phyloP scores from a whole-genome alignment of 176 grass and related monocot species.

The Oryza meridionalis region DNA sequence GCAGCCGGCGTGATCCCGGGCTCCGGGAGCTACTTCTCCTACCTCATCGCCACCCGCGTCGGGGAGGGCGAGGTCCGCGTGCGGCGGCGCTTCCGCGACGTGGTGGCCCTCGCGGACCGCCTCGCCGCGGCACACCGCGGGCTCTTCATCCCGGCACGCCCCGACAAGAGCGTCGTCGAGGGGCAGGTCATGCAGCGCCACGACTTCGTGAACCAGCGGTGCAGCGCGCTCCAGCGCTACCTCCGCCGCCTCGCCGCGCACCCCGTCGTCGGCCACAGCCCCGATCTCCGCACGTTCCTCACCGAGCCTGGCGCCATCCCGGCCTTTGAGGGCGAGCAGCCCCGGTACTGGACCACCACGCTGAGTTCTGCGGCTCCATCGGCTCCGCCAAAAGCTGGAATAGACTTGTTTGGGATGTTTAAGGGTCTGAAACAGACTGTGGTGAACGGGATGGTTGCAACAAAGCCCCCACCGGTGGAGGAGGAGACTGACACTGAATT shows the following conservation, averaged over 20 bases:
- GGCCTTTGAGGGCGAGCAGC: slow-evolving; percentile 38
- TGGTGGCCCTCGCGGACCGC: slow-evolving; percentile 71
- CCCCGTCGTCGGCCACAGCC: slow-evolving; percentile 57
- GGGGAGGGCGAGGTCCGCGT: slow-evolving; percentile 50
- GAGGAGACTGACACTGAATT: slow-evolving; percentile 83
- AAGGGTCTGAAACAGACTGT: slow-evolving; percentile 87
- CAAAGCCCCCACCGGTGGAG: slow-evolving; percentile 47
- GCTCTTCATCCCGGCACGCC: slow-evolving; percentile 67
- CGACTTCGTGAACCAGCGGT: slow-evolving; percentile 87
- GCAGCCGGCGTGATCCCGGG: slow-evolving; percentile 54
- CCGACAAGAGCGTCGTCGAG: slow-evolving; percentile 93
- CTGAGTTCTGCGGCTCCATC: slow-evolving; percentile 20
- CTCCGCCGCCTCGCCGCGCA: slow-evolving; percentile 73
- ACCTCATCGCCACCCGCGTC: slow-evolving; percentile 66
- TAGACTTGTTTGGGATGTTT: slow-evolving; percentile 80
- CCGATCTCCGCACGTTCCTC: slow-evolving; percentile 75
- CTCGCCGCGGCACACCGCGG: slow-evolving; percentile 64
- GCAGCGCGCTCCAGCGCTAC: slow-evolving; percentile 74
- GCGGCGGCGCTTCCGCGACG: slow-evolving; percentile 81
- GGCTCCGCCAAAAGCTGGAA: slow-evolving; percentile 55
- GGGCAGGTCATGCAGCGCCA: slow-evolving; percentile 84
- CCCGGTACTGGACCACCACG: slow-evolving; percentile 43
- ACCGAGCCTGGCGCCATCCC: slow-evolving; percentile 51
- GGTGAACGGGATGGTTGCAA: slow-evolving; percentile 59
- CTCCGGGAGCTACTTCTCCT: slow-evolving; percentile 76